Percentiles rank a stretch among this genome's conserved stretches.
phyloP scores from a whole-genome alignment of 140 eudicot genomes.

The Flaveria floridana region DNA sequence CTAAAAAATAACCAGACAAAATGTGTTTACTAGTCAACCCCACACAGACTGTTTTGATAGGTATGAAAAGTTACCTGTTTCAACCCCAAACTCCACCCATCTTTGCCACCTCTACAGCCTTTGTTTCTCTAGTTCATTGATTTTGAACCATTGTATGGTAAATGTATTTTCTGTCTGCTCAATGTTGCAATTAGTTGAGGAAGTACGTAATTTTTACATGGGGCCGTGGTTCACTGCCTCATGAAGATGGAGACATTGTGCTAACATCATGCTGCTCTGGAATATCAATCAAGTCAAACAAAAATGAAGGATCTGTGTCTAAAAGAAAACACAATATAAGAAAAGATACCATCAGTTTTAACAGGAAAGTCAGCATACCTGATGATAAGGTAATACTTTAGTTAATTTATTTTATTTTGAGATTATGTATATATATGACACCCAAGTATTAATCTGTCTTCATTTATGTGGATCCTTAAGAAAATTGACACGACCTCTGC shows the following conservation, averaged over 20 bases:
- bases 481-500: background rate
- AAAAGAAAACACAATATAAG: conserved; percentile 36
- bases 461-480: background rate
- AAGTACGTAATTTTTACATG: conserved; percentile 70
- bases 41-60: background rate
- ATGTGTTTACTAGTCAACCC: background rate
- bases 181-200: conserved; percentile 54
- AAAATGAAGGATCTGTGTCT: conserved; percentile 44
- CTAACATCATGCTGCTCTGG: conserved; percentile 51
- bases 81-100: background rate
- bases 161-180: conserved; percentile 16
- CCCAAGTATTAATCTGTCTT: background rate
- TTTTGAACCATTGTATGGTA: background rate
- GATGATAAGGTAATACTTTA: conserved; percentile 41
- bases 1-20: background rate
- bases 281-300: conserved; percentile 33
- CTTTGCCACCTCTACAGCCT: conserved; percentile 22
- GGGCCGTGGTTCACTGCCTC: conserved; percentile 56
- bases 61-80: background rate
- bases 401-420: background rate
- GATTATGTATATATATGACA: background rate
- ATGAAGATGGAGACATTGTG: conserved; percentile 30
- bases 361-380: conserved; percentile 43
- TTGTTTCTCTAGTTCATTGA: background rate
- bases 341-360: conserved; percentile 49